phyloP scores from a whole-genome alignment of 2,329 filamentous ascomycete species.

The Alternaria viburni region DNA sequence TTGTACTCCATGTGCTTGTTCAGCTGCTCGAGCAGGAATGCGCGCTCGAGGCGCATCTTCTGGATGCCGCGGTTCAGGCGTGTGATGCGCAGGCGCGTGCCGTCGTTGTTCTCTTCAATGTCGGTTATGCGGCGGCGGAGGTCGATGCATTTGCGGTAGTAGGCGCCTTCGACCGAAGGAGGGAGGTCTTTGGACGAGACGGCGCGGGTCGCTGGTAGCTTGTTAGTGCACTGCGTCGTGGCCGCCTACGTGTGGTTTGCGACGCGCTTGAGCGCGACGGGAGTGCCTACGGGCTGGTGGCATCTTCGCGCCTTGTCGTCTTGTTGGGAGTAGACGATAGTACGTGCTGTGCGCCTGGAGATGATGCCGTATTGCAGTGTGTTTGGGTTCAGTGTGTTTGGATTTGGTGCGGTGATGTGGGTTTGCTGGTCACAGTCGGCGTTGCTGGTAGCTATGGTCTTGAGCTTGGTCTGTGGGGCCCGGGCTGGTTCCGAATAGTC shows the following conservation, averaged over 20 bases:
- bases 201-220: conserved; percentile 33
- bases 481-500: conserved; percentile 20
- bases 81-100: conserved; percentile 76
- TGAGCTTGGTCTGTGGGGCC: conserved; percentile 22
- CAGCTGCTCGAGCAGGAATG: conserved; percentile 61
- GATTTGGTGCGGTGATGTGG: not conserved
- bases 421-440: conserved; percentile 8
- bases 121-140: conserved; percentile 90
- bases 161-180: conserved; percentile 93
- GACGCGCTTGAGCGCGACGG: conserved; percentile 2
- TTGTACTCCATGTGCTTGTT: conserved; percentile 56
- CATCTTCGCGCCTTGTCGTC: conserved; percentile 17
- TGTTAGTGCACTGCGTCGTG: conserved; percentile 3
- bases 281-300: conserved; percentile 28
- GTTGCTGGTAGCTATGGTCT: conserved; percentile 12
- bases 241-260: not conserved
- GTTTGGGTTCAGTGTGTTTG: not conserved
- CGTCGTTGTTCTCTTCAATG: conserved; percentile 89
- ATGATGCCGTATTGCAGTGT: not conserved
- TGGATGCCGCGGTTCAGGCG: conserved; percentile 85
- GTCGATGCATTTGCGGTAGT: conserved; percentile 94
- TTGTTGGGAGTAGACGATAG: not conserved
- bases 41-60: conserved; percentile 87
- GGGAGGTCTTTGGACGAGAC: conserved; percentile 61
- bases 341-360: not conserved